A percentile compares a stretch with the other conserved stretches of the same genome.
phyloP scores from a whole-genome alignment of 805 yeast species.

The Metschnikowia bowlesiae region DNA sequence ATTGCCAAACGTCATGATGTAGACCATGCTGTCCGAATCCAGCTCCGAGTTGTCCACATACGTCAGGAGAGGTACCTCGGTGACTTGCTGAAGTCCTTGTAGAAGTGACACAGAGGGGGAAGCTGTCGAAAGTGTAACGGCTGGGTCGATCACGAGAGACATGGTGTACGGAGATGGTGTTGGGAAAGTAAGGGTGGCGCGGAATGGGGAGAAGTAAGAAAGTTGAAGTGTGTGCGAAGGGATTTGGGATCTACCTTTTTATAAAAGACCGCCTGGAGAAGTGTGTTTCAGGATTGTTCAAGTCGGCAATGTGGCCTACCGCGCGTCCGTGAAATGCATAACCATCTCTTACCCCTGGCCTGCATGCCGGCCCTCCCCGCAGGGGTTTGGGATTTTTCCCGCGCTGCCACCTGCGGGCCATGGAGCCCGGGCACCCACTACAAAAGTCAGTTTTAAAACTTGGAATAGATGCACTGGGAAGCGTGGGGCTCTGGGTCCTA shows the following conservation, averaged over 20 bases:
- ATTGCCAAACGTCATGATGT: conserved; percentile 3
- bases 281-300: neutral
- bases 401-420: neutral
- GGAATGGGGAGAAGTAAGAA: neutral
- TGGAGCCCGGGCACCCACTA: neutral
- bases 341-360: conserved; percentile 1
- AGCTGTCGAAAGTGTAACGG: conserved; percentile 4
- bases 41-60: neutral
- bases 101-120: conserved; percentile 9
- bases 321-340: conserved; percentile 2
- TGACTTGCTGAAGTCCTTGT: conserved; percentile 15
- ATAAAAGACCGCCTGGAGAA: neutral
- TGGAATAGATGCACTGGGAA: too few species aligned
- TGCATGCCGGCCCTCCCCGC: neutral
- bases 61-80: conserved; percentile 4
- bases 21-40: neutral
- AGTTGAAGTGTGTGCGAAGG: neutral
- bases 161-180: neutral
- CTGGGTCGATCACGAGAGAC: conserved; percentile 17
- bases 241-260: neutral
- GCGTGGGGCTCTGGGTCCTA: too few species aligned
- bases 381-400: neutral
- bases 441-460: neutral
- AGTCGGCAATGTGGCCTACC: neutral
- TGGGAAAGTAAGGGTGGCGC: too few species aligned